phyloP scores from a whole-genome alignment of 768 basidiomycete species.

The Zangia roseola region DNA sequence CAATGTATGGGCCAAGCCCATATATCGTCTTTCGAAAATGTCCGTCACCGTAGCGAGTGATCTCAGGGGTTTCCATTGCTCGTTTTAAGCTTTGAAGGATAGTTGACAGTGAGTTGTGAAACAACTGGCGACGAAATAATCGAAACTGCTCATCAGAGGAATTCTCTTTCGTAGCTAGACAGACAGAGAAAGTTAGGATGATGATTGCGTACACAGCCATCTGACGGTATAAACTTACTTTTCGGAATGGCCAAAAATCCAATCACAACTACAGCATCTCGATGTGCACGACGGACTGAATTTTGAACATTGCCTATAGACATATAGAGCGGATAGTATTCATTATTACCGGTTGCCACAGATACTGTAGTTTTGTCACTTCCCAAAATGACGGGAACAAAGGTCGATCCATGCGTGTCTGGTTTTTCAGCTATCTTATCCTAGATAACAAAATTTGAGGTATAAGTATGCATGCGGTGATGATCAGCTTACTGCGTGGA shows the following conservation, averaged over 20 bases:
- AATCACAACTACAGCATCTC: constrained; percentile 3
- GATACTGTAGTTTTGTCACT: constrained; percentile 17
- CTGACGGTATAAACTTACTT: constrained; percentile 22
- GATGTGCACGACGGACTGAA: constrained; percentile 6
- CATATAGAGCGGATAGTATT: constrained; percentile 15
- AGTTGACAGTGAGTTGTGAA: constrained; percentile 22
- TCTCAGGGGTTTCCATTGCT: constrained; percentile 26
- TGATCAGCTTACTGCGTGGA: neutral
- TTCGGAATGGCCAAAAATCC: constrained; percentile 33
- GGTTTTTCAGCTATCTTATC: constrained; percentile 23
- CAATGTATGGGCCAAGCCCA: constrained; percentile 37
- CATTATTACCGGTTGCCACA: constrained; percentile 12
- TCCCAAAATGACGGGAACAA: constrained; percentile 13
- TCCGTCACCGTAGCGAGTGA: constrained; percentile 30
- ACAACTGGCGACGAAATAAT: constrained; percentile 30
- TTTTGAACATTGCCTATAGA: constrained; percentile 15
- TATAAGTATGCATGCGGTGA: too few relatives aligned
- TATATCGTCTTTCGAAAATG: constrained; percentile 29
- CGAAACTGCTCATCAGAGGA: constrained; percentile 16
- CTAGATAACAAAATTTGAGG: neutral
- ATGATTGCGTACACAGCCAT: too few relatives aligned
- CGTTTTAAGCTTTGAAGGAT: constrained; percentile 27
- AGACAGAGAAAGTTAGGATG: neutral
- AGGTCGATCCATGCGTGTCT: constrained; percentile 7
- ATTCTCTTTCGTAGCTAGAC: constrained; percentile 8